Conservation (phyloP, 768 basidiomycete species). For the Phanerodontia chrysosporium region DNA sequence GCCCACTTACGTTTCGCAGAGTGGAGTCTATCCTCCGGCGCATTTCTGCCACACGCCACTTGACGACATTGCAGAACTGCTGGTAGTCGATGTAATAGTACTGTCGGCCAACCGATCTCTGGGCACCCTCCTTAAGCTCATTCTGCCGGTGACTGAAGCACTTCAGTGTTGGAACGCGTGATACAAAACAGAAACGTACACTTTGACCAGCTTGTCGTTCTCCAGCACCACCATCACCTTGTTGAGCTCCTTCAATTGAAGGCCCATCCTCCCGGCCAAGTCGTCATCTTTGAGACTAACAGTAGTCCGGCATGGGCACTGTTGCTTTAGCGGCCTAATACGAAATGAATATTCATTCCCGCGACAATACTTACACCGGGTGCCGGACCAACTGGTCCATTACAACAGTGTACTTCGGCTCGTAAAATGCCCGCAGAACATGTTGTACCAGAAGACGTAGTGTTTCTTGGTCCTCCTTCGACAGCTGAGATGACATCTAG, state of each 20-base stretch:
- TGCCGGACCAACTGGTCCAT: slow-evolving; percentile 91
- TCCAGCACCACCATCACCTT: slow-evolving; percentile 82
- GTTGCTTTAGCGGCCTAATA: slow-evolving; percentile 11
- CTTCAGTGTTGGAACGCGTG: background rate
- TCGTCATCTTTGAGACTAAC: slow-evolving; percentile 89
- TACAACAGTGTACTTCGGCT: slow-evolving; percentile 85
- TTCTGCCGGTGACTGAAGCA: slow-evolving; percentile 76
- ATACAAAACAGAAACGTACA: slow-evolving; percentile 43
- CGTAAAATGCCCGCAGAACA: slow-evolving; percentile 93
- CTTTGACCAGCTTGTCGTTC: slow-evolving; percentile 72
- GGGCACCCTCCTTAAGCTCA: slow-evolving; percentile 86
- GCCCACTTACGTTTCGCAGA: slow-evolving; percentile 81
- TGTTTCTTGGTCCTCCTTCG: slow-evolving; percentile 76
- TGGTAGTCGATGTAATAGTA: slow-evolving; percentile 98
- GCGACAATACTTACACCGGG: slow-evolving; percentile 79
- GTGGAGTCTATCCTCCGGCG: slow-evolving; percentile 83
- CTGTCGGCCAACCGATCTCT: slow-evolving; percentile 80
- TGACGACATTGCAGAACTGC: slow-evolving; percentile 94
- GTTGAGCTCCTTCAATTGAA: slow-evolving; percentile 86
- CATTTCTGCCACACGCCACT: slow-evolving; percentile 96
- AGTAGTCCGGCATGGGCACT: background rate
- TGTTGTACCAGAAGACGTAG: slow-evolving; percentile 88
- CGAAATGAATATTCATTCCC: slow-evolving; percentile 19
- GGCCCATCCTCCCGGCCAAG: slow-evolving; percentile 83
- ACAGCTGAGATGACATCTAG: slow-evolving; percentile 30